Conservation (phyloP, 805 yeast genomes). For the Yamadazyma olivae region DNA sequence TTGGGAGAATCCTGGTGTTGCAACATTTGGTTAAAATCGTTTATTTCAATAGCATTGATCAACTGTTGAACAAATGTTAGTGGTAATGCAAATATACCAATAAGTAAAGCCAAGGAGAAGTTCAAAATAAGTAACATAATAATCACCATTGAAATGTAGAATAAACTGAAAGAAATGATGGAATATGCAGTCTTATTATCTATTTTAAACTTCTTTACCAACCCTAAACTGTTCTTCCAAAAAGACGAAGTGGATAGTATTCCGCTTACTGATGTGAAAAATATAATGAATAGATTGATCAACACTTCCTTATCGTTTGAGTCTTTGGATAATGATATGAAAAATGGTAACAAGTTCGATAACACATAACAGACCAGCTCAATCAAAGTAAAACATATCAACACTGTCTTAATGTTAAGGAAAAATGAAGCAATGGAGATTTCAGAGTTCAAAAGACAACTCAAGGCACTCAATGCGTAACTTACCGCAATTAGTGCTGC, state of each 20-base stretch:
- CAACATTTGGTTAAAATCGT: background rate
- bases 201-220: constrained; percentile 5
- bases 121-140: constrained; percentile 77
- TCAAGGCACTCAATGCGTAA: constrained; percentile 66
- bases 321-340: constrained; percentile 11
- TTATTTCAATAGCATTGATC: constrained; percentile 13
- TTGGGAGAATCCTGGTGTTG: background rate
- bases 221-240: constrained; percentile 2
- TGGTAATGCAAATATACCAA: constrained; percentile 76
- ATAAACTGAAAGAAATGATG: constrained; percentile 47
- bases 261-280: constrained; percentile 13
- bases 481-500: constrained; percentile 70
- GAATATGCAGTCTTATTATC: constrained; percentile 21
- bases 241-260: constrained; percentile 16
- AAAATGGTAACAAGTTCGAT: constrained; percentile 24
- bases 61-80: constrained; percentile 55
- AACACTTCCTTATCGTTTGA: constrained; percentile 12
- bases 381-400: constrained; percentile 26
- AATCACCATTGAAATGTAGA: constrained; percentile 60
- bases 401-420: constrained; percentile 19
- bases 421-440: constrained; percentile 20
- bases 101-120: constrained; percentile 71
- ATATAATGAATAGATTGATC: constrained; percentile 16
- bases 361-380: constrained; percentile 22
- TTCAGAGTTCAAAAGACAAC: constrained; percentile 48